Evolutionary conservation across 2,329 filamentous ascomycete genomes (phyloP).

Genomic region (Hypoxylon sp.): DNA sequence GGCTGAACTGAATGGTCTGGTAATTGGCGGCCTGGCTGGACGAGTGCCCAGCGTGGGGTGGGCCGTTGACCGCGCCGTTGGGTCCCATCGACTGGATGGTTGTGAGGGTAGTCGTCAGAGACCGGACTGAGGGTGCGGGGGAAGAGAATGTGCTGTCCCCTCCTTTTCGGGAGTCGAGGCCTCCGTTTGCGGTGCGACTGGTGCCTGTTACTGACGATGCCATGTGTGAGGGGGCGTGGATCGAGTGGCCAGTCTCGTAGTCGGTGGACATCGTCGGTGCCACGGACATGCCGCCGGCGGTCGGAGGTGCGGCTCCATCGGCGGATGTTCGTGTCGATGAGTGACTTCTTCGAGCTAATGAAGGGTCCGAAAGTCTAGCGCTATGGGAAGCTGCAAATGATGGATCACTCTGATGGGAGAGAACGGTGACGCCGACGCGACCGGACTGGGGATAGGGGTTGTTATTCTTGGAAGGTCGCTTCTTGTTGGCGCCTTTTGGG

Average conservation of each 20-base stretch:
- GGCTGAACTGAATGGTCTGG: constrained; percentile 73
- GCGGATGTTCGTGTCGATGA: constrained; percentile 73
- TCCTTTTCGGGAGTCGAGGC: constrained; percentile 77
- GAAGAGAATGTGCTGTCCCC: constrained; percentile 85
- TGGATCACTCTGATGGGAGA: constrained; percentile 62
- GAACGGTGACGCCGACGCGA: constrained; percentile 60
- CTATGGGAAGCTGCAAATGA: constrained; percentile 71
- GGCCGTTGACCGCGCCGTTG: constrained; percentile 60
- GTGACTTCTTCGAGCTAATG: constrained; percentile 67
- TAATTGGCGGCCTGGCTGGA: constrained; percentile 61
- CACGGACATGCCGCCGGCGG: constrained; percentile 78
- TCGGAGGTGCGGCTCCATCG: constrained; percentile 70
- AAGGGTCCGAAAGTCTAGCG: constrained; percentile 64
- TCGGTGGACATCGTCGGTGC: constrained; percentile 89
- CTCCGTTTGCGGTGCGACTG: constrained; percentile 76
- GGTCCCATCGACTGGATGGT: constrained; percentile 84
- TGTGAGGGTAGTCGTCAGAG: constrained; percentile 85
- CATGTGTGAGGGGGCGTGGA: constrained; percentile 81
- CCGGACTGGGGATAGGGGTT: constrained; percentile 94
- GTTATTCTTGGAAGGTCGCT: constrained; percentile 77
- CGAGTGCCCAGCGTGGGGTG: constrained; percentile 57
- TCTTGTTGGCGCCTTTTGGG: constrained; percentile 70
- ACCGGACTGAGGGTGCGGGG: constrained; percentile 83
- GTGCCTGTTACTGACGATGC: constrained; percentile 79
- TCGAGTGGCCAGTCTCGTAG: constrained; percentile 80